Evolutionary conservation across 805 yeast species (phyloP).

Genomic region (Yarrowia sp.): DNA sequence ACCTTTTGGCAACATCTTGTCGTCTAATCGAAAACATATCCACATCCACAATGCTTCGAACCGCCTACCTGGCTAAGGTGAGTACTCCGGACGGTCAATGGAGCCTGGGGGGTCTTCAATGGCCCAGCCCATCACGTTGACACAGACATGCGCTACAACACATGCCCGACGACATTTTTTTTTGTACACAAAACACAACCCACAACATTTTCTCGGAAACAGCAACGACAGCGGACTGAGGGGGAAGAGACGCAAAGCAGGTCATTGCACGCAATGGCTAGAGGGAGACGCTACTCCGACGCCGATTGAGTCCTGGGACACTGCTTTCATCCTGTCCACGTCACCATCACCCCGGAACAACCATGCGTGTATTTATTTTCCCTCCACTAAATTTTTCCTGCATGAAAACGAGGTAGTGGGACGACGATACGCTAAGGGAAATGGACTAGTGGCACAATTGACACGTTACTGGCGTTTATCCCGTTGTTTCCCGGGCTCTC

Average conservation of each 20-base stretch:
- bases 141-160: not conserved
- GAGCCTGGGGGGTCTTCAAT: not conserved
- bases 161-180: slow-evolving; percentile 18
- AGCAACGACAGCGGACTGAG: not conserved
- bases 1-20: slow-evolving; percentile 39
- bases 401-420: not conserved
- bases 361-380: slow-evolving; percentile 35
- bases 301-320: not conserved
- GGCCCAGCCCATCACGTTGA: not conserved
- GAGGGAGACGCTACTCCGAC: slow-evolving; percentile 10
- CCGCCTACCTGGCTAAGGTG: slow-evolving; percentile 40
- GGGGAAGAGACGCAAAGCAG: too few species aligned
- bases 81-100: slow-evolving; percentile 21
- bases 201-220: slow-evolving; percentile 31
- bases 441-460: not conserved
- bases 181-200: not conserved
- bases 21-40: slow-evolving; percentile 36
- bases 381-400: slow-evolving; percentile 24
- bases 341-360: slow-evolving; percentile 34
- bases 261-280: slow-evolving; percentile 8
- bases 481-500: too few species aligned
- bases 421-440: not conserved
- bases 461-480: too few species aligned
- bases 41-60: slow-evolving; percentile 39
- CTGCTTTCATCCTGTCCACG: not conserved